These are phyloP conservation scores for Coniochaeta pulveracea DNA, from an alignment of 2,329 filamentous ascomycete genomes.

Conservation along the genomic window DNA sequence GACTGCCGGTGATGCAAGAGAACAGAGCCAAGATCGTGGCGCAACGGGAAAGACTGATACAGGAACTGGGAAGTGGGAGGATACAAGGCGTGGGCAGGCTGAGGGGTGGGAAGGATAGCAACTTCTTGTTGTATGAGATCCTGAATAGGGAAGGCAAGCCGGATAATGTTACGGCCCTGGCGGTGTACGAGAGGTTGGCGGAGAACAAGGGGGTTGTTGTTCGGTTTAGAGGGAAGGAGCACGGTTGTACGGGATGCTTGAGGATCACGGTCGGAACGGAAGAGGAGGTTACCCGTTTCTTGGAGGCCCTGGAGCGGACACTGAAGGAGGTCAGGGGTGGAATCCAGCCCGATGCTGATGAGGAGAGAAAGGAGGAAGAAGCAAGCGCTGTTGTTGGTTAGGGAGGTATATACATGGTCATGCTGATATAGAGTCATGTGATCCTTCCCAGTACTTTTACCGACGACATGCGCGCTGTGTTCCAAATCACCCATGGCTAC, in stretches of 20 bases:
- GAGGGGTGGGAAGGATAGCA: constrained; percentile 68
- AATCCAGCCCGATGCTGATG: constrained; percentile 13
- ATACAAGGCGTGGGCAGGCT: constrained; percentile 72
- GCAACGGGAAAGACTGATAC: constrained; percentile 68
- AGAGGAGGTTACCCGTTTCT: constrained; percentile 67
- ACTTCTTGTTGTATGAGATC: constrained; percentile 88
- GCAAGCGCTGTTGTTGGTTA: constrained; percentile 25
- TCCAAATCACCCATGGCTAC: no score
- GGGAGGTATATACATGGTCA: no score
- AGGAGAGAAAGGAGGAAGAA: constrained; percentile 22
- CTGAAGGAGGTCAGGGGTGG: constrained; percentile 34
- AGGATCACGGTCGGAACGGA: constrained; percentile 90
- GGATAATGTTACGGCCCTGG: constrained; percentile 66
- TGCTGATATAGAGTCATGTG: no score
- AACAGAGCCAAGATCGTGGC: constrained; percentile 59
- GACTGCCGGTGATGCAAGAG: constrained; percentile 59
- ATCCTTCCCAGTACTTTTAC: no score
- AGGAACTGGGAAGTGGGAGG: constrained; percentile 60
- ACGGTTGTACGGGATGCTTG: constrained; percentile 79
- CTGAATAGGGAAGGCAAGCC: constrained; percentile 61
- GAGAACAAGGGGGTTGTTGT: constrained; percentile 86
- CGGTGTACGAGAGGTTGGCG: constrained; percentile 75
- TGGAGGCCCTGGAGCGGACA: constrained; percentile 51
- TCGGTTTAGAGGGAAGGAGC: constrained; percentile 84
- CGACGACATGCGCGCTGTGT: no score